These are phyloP conservation scores for Xenoacremonium recifei DNA, from an alignment of 2,329 filamentous ascomycete genomes.

Conservation along the genomic window DNA sequence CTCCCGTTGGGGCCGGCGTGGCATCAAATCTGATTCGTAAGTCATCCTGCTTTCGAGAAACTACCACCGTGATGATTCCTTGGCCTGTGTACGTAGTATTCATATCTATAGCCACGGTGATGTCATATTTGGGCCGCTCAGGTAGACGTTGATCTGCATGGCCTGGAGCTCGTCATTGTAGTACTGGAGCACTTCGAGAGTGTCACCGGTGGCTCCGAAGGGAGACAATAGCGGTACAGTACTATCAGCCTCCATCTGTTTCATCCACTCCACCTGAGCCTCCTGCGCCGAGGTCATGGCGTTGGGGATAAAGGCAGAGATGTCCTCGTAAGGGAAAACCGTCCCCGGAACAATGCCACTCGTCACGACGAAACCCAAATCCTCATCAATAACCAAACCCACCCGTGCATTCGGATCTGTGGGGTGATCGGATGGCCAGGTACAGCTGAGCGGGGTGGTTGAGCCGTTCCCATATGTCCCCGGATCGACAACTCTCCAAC, in stretches of 20 bases:
- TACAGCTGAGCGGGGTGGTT: constrained; percentile 2
- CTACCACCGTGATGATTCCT: too few relatives aligned
- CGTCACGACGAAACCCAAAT: constrained; percentile 9
- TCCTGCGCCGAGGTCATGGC: constrained; percentile 5
- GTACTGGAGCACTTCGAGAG: constrained; percentile 11
- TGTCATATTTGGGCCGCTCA: constrained; percentile 9
- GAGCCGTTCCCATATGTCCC: constrained; percentile 7
- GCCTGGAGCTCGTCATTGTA: constrained; percentile 9
- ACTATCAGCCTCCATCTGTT: constrained; percentile 1
- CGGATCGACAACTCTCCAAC: constrained; percentile 8
- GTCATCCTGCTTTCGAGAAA: too few relatives aligned
- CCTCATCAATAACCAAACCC: constrained; percentile 7
- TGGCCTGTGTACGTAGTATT: too few relatives aligned
- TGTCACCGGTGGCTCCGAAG: constrained; percentile 6
- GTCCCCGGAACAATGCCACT: constrained; percentile 6
- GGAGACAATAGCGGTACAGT: constrained; percentile 3
- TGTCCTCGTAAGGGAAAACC: constrained; percentile 6
- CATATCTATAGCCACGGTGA: constrained; percentile 9
- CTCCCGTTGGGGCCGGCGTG: too few relatives aligned
- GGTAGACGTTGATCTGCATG: constrained; percentile 11
- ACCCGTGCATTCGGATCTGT: constrained; percentile 5
- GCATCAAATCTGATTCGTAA: too few relatives aligned
- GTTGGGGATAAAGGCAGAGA: constrained; percentile 10
- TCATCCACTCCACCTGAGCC: constrained; percentile 5
- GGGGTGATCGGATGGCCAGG: constrained; percentile 5